phyloP scores from a whole-genome alignment of 495 filamentous ascomycete genomes.

The Thermochaetoides thermophila region DNA sequence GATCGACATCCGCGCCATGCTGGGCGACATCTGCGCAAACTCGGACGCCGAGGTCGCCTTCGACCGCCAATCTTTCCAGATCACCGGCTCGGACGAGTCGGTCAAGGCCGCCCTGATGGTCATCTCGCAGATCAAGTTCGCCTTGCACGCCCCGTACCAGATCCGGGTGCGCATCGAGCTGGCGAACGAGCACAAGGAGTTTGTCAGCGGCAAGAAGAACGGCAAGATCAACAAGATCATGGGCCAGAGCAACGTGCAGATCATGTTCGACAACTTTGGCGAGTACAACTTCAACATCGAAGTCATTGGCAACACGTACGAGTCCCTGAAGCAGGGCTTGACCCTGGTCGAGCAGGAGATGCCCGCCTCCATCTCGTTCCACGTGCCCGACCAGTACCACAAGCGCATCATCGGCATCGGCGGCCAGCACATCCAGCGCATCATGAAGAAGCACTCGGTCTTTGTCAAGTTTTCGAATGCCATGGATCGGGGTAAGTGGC shows the following conservation, averaged over 20 bases:
- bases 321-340: conserved; percentile 81
- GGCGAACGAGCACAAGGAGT: conserved; percentile 98
- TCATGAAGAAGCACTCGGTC: conserved; percentile 99
- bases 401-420: conserved; percentile 99
- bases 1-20: conserved; percentile 70
- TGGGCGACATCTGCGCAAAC: conserved; percentile 90
- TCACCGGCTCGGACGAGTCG: conserved; percentile 88
- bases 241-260: conserved; percentile 96
- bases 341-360: conserved; percentile 95
- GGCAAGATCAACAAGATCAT: conserved; percentile 99
- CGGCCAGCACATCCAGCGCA: conserved; percentile 95
- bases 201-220: conserved; percentile 98
- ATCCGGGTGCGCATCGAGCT: conserved; percentile 97
- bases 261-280: conserved; percentile 96
- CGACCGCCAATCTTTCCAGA: conserved; percentile 82
- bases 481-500: conserved; percentile 62
- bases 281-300: conserved; percentile 99
- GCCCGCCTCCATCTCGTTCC: conserved; percentile 97
- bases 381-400: conserved; percentile 98
- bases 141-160: conserved; percentile 72
- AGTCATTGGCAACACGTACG: conserved; percentile 79
- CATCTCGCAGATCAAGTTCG: conserved; percentile 81
- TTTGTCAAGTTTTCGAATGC: conserved; percentile 99
- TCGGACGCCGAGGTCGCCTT: conserved; percentile 90
- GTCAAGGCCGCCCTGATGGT: conserved; percentile 89